Base-by-base conservation (phyloP, 139 green algal species). In the Picochlorum sp. region DNA sequence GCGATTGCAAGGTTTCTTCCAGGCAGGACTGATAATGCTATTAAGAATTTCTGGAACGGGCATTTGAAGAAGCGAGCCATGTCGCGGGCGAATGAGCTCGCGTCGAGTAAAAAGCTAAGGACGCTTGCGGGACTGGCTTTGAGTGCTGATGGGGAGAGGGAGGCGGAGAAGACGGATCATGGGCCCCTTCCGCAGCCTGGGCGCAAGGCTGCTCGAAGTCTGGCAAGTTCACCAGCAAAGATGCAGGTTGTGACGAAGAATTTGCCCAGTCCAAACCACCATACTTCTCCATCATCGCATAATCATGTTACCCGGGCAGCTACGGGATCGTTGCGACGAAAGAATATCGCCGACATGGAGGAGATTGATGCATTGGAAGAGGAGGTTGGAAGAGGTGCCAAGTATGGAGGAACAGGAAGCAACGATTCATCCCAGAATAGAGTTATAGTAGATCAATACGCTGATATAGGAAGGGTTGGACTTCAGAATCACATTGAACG, bases 41-140 rank as follows among this genome's bases (percentile, higher is more conserved):
- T 93, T 59, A 93, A 92, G 64, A 92, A 92, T 77, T 85, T 89
- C 80, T 92, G 86, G 86, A 86, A 92, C 58, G 71, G 71, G 24
- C 64, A 72, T 59, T 23, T 73, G 32, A 72, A 72, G 41, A 72
- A 72, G 38, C 49, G 66, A 28, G 30, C 21, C 15, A 45, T 52
- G 9, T 49, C 37, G 14, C 38, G 56, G 10, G 28, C 37, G 15
- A 49, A n/a, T 14, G 71, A 77, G 15, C 34, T 58, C 34, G 60
- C 38, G 2, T 30, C 38, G 47, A 66, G 23, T 52, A 78, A 78
- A 61, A 59, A 61, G 2, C 46, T 74, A 49, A 41, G 72, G 11
- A 64, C 65, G 8, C 65, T 74, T 21, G 72, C 60, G 1, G 60
- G 65, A 9, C 24, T 71, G 49, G 65, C 65, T 13, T 60, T 74